A percentile compares a stretch with the other conserved stretches of the same genome.
phyloP scores from a whole-genome alignment of 2,329 filamentous ascomycete species.

The Clathrospora elynae region DNA sequence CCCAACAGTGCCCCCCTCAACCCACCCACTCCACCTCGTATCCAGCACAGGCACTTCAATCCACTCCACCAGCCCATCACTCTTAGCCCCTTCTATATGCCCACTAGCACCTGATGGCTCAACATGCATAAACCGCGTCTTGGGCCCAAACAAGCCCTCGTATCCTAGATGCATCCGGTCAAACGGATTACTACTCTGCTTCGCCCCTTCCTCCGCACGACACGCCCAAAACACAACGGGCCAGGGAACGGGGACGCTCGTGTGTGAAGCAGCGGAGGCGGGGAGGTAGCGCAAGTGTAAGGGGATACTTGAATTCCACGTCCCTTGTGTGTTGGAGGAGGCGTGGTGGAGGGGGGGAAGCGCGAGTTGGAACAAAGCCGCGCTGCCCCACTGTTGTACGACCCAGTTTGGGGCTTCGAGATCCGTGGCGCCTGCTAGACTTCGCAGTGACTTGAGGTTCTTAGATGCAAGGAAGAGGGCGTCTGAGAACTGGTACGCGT shows the following conservation, averaged over 20 bases:
- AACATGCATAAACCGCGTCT: slow-evolving; percentile 82
- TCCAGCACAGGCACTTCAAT: slow-evolving; percentile 53
- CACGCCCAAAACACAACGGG: slow-evolving; percentile 93
- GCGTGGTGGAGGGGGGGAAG: too few species aligned
- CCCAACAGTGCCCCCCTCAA: slow-evolving; percentile 52
- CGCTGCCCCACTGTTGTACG: slow-evolving; percentile 76
- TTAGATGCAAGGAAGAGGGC: slow-evolving; percentile 79
- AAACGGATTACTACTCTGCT: slow-evolving; percentile 80
- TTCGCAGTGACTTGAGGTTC: slow-evolving; percentile 71
- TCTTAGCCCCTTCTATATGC: not conserved
- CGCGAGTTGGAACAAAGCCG: slow-evolving; percentile 75
- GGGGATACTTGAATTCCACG: slow-evolving; percentile 73
- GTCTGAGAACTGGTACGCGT: slow-evolving; percentile 83
- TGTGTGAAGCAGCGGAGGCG: slow-evolving; percentile 40
- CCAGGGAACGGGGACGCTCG: slow-evolving; percentile 68
- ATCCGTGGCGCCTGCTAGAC: slow-evolving; percentile 77
- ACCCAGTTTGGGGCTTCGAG: slow-evolving; percentile 89
- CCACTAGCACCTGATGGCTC: slow-evolving; percentile 33
- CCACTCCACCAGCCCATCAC: slow-evolving; percentile 36
- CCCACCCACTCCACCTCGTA: slow-evolving; percentile 40
- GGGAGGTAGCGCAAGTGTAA: slow-evolving; percentile 83
- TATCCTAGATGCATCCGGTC: slow-evolving; percentile 85
- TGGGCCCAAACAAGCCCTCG: slow-evolving; percentile 75
- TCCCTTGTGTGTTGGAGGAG: slow-evolving; percentile 23
- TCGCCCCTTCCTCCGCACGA: slow-evolving; percentile 65